Evolutionary conservation across 495 filamentous ascomycete genomes (phyloP).

Genomic region (Hypoxylon lenormandii): DNA sequence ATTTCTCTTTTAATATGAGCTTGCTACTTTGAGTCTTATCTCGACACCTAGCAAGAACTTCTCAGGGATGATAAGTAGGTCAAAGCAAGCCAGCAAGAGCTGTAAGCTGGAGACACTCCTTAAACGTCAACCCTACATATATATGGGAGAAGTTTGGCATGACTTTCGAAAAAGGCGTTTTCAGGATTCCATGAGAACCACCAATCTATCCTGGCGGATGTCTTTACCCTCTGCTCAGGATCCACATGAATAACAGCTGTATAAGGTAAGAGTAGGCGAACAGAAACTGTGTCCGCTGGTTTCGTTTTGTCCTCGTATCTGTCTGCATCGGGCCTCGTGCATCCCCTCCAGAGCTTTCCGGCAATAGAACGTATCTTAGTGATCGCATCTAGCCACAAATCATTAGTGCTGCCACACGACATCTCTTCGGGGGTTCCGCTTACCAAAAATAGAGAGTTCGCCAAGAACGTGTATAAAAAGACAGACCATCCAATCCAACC

Average conservation of each 20-base stretch:
- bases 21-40: background rate
- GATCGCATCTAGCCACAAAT: slow-evolving; percentile 78
- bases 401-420: background rate
- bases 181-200: slow-evolving; percentile 3
- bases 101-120: slow-evolving; percentile 2
- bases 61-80: background rate
- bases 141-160: slow-evolving; percentile 8
- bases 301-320: slow-evolving; percentile 78
- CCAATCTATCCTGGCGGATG: background rate
- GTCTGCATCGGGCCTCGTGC: slow-evolving; percentile 77
- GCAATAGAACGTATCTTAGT: slow-evolving; percentile 93
- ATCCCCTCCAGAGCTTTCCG: slow-evolving; percentile 76
- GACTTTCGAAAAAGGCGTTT: background rate
- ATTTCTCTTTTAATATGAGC: background rate
- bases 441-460: slow-evolving; percentile 96
- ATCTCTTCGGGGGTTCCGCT: slow-evolving; percentile 41
- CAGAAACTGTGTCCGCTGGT: slow-evolving; percentile 90
- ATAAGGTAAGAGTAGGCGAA: slow-evolving; percentile 95
- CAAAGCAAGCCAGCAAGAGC: slow-evolving; percentile 6
- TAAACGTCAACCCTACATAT: background rate
- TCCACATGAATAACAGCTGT: slow-evolving; percentile 95
- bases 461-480: slow-evolving; percentile 88
- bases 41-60: background rate
- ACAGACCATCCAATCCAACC: slow-evolving; percentile 89
- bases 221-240: slow-evolving; percentile 68